Base-by-base conservation (phyloP, 768 basidiomycete species). In the Tylopilus plumbeoviolaceoides region DNA sequence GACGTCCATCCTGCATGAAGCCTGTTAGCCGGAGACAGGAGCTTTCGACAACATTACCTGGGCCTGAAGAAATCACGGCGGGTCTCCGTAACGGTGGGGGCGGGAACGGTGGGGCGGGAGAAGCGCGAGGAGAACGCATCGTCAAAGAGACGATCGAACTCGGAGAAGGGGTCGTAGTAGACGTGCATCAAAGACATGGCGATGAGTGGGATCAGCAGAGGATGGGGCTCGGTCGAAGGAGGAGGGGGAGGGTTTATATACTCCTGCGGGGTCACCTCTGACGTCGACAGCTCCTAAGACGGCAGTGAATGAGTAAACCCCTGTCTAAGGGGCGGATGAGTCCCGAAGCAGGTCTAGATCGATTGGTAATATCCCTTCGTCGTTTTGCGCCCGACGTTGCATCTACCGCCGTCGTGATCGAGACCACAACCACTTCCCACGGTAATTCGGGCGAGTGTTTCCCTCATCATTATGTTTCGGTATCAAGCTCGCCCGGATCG, bases 1-100 rank as follows among this genome's bases (percentile, higher is more conserved):
- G 12, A 83, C 65, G 56, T 83, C 79, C 75, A 83, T 77, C 57
- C 82, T 83, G 55, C n/a, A 21, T 25, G 18, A 2, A 3, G 23
- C 23, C 23, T 4, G 31, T 59, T 48, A 53, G 15, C 12, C 4
- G 10, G 10, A 11, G 21, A 51, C 12, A 47, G 51, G 35, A 44
- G 48, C 6, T 42, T 20, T n/a, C 9, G 12, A 20, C 2, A 5
- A 23, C 58, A 4, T 8, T 61, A 70, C 75, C 60, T 69, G 7
- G 75, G 75, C 46, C 64, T 71, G 46, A 60, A 63, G 35, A 48
- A 10, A 1, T 68, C 59, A 8, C 57, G 55, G 5, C 48, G 43
- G 8, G 42, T 18, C 17, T 61, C 59, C 40, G 55, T 14, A 51
- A 10, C 5, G 54, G 14, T 7, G 21, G 42, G 40, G 54, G 14